Percentiles rank a stretch among this genome's conserved stretches.
These are phyloP conservation scores for Pichia kudriavzevii DNA, from an alignment of 1,139 yeast genomes.

Conservation along the genomic window DNA sequence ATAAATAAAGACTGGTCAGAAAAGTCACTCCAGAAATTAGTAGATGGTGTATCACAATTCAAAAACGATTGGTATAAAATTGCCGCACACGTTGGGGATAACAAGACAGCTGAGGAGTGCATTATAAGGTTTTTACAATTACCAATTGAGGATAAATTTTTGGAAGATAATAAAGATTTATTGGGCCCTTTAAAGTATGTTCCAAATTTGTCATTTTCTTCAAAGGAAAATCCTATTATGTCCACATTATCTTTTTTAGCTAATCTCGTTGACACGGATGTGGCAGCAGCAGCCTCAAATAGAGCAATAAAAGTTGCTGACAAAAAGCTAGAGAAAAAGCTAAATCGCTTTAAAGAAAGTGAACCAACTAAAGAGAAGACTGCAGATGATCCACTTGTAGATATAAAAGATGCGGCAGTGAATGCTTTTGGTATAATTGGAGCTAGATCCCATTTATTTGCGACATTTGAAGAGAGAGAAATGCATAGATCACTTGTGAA, in stretches of 20 bases:
- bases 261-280: conserved; percentile 78
- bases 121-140: conserved; percentile 69
- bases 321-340: conserved; percentile 36
- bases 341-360: conserved; percentile 26
- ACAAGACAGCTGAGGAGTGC: conserved; percentile 74
- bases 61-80: conserved; percentile 72
- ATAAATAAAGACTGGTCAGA: conserved; percentile 55
- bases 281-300: conserved; percentile 74
- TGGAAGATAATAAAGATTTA: conserved; percentile 39
- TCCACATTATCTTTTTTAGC: conserved; percentile 84
- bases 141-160: conserved; percentile 73
- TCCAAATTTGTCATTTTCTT: conserved; percentile 74
- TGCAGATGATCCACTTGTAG: conserved; percentile 17
- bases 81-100: conserved; percentile 52
- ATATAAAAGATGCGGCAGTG: conserved; percentile 42
- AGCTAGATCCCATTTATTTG: conserved; percentile 76
- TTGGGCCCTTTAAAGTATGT: conserved; percentile 77
- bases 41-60: conserved; percentile 54
- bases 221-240: conserved; percentile 87
- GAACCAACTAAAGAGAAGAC: conserved; percentile 6
- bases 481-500: conserved; percentile 52
- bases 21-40: conserved; percentile 49
- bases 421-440: conserved; percentile 64
- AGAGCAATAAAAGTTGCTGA: conserved; percentile 56
- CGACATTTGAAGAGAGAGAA: conserved; percentile 75